Evolutionary conservation across 2,329 filamentous ascomycete genomes (phyloP).

Genomic region (Trichoderma sp.): DNA sequence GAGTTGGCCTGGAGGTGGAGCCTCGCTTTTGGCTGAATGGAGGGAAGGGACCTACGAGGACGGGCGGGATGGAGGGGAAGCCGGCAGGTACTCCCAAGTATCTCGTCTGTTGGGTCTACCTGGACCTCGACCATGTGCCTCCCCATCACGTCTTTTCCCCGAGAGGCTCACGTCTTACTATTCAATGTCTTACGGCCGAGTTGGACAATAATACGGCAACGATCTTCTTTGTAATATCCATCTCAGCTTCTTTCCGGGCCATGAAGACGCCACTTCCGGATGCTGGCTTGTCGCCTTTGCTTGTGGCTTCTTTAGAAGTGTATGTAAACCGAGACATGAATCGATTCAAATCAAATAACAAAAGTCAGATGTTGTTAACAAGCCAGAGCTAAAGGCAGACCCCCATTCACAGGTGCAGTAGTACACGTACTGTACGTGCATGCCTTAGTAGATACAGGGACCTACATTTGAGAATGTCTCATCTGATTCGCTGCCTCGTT

Average conservation of each 20-base stretch:
- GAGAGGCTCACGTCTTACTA: background rate
- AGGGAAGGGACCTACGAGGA: constrained; percentile 1
- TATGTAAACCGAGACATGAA: background rate
- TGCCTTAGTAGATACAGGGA: background rate
- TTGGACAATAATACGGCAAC: background rate
- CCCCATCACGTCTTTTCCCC: background rate
- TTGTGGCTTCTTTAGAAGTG: background rate
- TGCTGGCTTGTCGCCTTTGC: background rate
- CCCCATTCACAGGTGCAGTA: background rate
- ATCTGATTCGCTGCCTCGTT: constrained; percentile 11
- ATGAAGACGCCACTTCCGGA: background rate
- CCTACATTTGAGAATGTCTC: background rate
- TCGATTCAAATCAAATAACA: background rate
- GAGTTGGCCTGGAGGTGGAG: constrained; percentile 15
- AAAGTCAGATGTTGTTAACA: background rate
- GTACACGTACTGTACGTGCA: background rate
- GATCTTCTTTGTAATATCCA: background rate
- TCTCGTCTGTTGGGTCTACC: background rate
- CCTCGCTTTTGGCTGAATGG: constrained; percentile 14
- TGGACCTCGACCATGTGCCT: background rate
- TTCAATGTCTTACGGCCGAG: background rate
- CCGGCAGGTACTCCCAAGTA: background rate
- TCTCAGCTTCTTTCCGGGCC: background rate
- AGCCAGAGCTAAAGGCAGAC: background rate
- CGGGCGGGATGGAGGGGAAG: background rate